Conservation (phyloP, 768 basidiomycete species). For the Obba rivulosa region DNA sequence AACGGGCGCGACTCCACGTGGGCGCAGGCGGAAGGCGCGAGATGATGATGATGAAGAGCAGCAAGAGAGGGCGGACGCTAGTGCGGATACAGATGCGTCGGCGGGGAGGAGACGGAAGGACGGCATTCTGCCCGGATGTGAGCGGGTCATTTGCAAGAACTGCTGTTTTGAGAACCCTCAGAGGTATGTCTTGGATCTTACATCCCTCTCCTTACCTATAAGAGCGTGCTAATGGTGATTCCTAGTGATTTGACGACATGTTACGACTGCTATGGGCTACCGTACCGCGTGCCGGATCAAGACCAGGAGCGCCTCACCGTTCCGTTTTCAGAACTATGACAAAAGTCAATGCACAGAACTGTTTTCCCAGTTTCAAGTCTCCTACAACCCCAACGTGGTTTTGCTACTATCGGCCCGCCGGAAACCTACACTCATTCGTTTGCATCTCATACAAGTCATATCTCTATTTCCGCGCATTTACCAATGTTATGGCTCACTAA, state of each 20-base stretch:
- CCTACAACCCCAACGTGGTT: too few species aligned
- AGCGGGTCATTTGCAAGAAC: conserved; percentile 28
- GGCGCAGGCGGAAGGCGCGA: conserved; percentile 25
- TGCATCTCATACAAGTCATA: too few species aligned
- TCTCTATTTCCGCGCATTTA: too few species aligned
- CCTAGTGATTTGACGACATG: conserved; percentile 14
- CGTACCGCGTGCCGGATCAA: neutral
- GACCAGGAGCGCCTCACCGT: too few species aligned
- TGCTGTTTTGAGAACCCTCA: conserved; percentile 31
- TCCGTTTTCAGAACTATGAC: too few species aligned
- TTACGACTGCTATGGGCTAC: conserved; percentile 9
- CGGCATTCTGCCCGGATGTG: conserved; percentile 26
- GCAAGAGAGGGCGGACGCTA: conserved; percentile 3
- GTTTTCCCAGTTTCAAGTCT: too few species aligned
- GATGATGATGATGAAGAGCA: conserved; percentile 14
- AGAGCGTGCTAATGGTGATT: neutral
- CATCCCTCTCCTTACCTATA: neutral
- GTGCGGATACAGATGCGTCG: neutral
- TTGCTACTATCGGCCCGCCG: too few species aligned
- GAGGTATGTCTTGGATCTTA: conserved; percentile 25
- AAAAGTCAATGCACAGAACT: too few species aligned
- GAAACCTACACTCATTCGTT: too few species aligned
- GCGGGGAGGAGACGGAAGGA: conserved; percentile 4
- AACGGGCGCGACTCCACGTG: conserved; percentile 1
- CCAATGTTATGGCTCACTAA: too few species aligned